Evolutionary conservation across 2,329 filamentous ascomycete genomes (phyloP).

Genomic region (Aspergillus texensis): DNA sequence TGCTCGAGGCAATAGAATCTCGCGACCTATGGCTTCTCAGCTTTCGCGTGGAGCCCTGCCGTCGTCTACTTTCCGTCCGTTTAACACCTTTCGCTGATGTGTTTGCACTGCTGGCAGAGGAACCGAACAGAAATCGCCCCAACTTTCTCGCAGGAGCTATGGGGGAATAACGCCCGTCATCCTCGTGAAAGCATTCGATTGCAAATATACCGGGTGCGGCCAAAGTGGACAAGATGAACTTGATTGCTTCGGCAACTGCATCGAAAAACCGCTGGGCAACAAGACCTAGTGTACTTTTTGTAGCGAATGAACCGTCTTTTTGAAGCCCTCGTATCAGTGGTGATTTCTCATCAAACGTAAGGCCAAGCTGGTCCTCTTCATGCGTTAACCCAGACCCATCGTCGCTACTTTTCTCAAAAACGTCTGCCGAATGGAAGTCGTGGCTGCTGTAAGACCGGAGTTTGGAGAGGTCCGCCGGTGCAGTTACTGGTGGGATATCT

Average conservation of each 20-base stretch:
- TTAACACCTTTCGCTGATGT: conserved; percentile 26
- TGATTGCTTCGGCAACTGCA: conserved; percentile 73
- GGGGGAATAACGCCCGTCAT: conserved; percentile 77
- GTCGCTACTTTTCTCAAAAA: conserved; percentile 31
- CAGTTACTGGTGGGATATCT: conserved; percentile 41
- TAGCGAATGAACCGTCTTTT: conserved; percentile 40
- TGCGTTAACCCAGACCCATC: conserved; percentile 27
- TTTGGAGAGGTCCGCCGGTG: conserved; percentile 38
- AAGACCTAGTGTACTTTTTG: conserved; percentile 47
- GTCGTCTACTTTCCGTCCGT: conserved; percentile 31
- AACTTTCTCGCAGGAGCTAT: conserved; percentile 71
- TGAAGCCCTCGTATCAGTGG: conserved; percentile 60
- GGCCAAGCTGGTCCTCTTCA: conserved; percentile 32
- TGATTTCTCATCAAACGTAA: conserved; percentile 65
- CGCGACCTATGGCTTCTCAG: conserved; percentile 36
- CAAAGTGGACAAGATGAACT: conserved; percentile 76
- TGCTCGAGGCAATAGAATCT: conserved; percentile 52
- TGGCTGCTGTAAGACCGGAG: conserved; percentile 48
- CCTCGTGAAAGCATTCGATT: conserved; percentile 80
- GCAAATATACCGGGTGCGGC: conserved; percentile 80
- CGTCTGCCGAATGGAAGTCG: conserved; percentile 37
- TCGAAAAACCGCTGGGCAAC: conserved; percentile 71
- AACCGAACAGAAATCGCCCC: conserved; percentile 32
- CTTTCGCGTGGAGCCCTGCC: conserved; percentile 34
- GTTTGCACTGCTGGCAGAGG: conserved; percentile 22